These are phyloP conservation scores for Cephaloascus albidus DNA, from an alignment of 805 yeast genomes.

Conservation along the genomic window DNA sequence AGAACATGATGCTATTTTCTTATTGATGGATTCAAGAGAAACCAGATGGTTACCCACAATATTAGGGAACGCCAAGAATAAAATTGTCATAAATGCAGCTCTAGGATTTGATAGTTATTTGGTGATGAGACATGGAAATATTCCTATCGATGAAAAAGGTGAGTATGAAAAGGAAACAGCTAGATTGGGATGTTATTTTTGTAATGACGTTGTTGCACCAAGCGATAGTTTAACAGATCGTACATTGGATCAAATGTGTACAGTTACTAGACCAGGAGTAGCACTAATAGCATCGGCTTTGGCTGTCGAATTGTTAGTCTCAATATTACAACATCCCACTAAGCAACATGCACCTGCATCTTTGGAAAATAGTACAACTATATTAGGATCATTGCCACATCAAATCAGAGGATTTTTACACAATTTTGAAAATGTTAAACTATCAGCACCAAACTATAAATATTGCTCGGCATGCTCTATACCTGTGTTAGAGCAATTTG, in stretches of 20 bases:
- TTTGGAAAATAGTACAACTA: slow-evolving; percentile 16
- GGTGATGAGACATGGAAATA: slow-evolving; percentile 87
- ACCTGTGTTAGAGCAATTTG: slow-evolving; percentile 42
- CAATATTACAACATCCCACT: slow-evolving; percentile 59
- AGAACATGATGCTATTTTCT: slow-evolving; percentile 66
- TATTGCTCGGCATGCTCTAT: slow-evolving; percentile 84
- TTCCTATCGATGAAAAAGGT: slow-evolving; percentile 9
- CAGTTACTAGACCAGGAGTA: slow-evolving; percentile 95
- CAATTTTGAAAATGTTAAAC: slow-evolving; percentile 51
- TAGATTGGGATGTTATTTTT: slow-evolving; percentile 85
- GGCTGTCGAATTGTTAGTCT: slow-evolving; percentile 76
- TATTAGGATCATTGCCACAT: slow-evolving; percentile 74
- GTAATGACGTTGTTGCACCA: slow-evolving; percentile 95
- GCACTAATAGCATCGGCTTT: slow-evolving; percentile 81
- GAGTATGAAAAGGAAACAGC: slow-evolving; percentile 7
- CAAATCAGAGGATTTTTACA: slow-evolving; percentile 84
- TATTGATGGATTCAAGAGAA: slow-evolving; percentile 91
- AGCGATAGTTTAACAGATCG: slow-evolving; percentile 78
- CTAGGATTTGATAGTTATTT: slow-evolving; percentile 89
- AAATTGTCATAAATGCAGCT: slow-evolving; percentile 85
- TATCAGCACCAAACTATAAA: slow-evolving; percentile 63
- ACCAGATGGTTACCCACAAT: slow-evolving; percentile 97
- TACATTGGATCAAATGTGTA: slow-evolving; percentile 96
- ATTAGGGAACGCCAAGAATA: slow-evolving; percentile 54
- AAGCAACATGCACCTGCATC: slow-evolving; percentile 33